Evolutionary conservation across 192 early-diverging fungal species (phyloP).

Genomic region (Nowakowskiella sp.): DNA sequence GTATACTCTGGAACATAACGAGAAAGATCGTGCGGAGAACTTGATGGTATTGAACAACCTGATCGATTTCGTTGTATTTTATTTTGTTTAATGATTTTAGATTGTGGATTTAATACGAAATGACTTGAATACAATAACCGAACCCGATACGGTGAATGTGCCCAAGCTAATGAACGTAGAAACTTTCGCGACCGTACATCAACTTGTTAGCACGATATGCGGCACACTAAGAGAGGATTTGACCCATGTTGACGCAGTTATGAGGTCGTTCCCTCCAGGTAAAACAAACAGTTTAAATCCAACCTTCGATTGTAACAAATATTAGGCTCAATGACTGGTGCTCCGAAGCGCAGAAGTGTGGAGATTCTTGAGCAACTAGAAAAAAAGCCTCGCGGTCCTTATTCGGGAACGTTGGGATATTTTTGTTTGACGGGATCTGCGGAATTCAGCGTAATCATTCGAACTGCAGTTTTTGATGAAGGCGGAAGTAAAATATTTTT

Average conservation of each 20-base stretch:
- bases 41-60: constrained; percentile 63
- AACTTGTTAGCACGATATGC: constrained; percentile 78
- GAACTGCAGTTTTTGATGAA: constrained; percentile 65
- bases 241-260: constrained; percentile 61
- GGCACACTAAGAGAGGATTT: constrained; percentile 48
- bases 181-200: constrained; percentile 83
- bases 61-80: constrained; percentile 1
- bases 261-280: constrained; percentile 80
- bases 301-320: constrained; percentile 2
- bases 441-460: constrained; percentile 84
- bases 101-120: constrained; percentile 95
- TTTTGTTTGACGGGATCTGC: constrained; percentile 57
- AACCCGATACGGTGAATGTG: constrained; percentile 58
- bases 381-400: constrained; percentile 60
- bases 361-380: constrained; percentile 73
- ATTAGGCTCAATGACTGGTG: constrained; percentile 91
- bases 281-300: not conserved
- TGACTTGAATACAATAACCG: constrained; percentile 73
- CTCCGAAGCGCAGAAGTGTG: constrained; percentile 82
- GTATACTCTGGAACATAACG: constrained; percentile 45
- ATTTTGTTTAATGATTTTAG: constrained; percentile 26
- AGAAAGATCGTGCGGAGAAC: constrained; percentile 94
- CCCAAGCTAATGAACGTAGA: constrained; percentile 84
- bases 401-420: constrained; percentile 87
- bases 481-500: not conserved